Evolutionary conservation across 2,329 filamentous ascomycete species (phyloP), one percentile per base, ranked within the genome.

Genomic region (Fusarium nodosum): DNA sequence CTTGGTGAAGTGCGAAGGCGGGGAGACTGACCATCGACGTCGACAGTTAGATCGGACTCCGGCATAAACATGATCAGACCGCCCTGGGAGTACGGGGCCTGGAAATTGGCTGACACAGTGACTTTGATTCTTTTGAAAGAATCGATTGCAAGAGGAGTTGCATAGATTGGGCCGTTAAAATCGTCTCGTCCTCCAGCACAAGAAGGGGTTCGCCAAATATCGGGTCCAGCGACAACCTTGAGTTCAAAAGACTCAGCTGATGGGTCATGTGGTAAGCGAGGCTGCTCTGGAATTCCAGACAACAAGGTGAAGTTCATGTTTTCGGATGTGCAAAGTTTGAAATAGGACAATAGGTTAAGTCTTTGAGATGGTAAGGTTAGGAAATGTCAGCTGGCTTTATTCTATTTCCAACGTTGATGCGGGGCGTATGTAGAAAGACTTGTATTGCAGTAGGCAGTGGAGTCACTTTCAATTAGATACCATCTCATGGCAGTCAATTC

Each of bases 181-280:
- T 60, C 42, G 9, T 60, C 44, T 46, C 58, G 42, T 3, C 58
- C 58, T 26, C 58, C 58, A 15, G 55, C 55, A 15, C 24, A 51
- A 5, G 44, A 11, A 2, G 58, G 58, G 24, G 58, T 60, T 24
- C 58, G 45, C 58, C 58, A 60, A 1, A 60, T 31, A 24, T 60
- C 58, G 1, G 58, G 58, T 1, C 58, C 58, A 0, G 55, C 28
- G 2, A 42, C 8, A 11, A 55, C 58, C 3, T n/a, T 2, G 12
- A 60, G 44, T 34, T 50, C 42, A 10, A 60, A 60, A 1, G 30
- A 4, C 5, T 60, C 16, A 3, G 30, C 12, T 5, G 5, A 20
- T 18, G 44, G 55, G 1, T 60, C 18, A 0, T 6, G 13, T 20
- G 55, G 58, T 4, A 60, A 11, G 1, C 3, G 0, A 1, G 30